Percentiles rank a stretch among this genome's conserved stretches.
Conservation (phyloP, 768 basidiomycete genomes). For the Cystobasidium tubakii region DNA sequence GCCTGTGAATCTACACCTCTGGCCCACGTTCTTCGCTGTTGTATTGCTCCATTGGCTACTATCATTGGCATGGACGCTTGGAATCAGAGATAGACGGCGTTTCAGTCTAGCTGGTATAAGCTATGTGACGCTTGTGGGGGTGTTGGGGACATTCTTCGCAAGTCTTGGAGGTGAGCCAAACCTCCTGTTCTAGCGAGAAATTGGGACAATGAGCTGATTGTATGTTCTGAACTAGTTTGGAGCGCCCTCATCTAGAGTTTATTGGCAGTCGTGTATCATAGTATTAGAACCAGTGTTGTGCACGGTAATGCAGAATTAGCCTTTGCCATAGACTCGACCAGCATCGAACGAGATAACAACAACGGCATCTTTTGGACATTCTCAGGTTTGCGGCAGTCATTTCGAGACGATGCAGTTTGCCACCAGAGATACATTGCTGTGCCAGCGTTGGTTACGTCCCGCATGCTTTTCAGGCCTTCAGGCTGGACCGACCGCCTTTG, state of each 20-base stretch:
- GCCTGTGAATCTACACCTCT: constrained; percentile 38
- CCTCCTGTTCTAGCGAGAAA: not conserved
- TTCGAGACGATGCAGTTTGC: too few relatives aligned
- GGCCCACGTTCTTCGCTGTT: constrained; percentile 38
- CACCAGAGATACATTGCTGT: too few relatives aligned
- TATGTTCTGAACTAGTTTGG: not conserved
- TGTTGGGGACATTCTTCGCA: constrained; percentile 22
- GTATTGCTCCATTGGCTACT: constrained; percentile 37
- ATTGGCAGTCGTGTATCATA: not conserved
- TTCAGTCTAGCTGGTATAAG: constrained; percentile 39
- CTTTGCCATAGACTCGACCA: too few relatives aligned
- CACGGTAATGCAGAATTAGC: too few relatives aligned
- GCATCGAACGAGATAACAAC: too few relatives aligned
- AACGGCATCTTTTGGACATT: too few relatives aligned
- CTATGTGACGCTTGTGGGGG: constrained; percentile 28
- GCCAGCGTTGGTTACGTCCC: too few relatives aligned
- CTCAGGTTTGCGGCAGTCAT: too few relatives aligned
- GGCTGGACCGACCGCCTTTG: too few relatives aligned
- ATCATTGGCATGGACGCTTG: constrained; percentile 34
- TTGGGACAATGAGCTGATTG: not conserved
- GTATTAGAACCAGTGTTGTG: too few relatives aligned
- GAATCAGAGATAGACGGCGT: constrained; percentile 2
- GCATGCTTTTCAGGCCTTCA: too few relatives aligned
- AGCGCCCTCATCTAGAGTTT: constrained; percentile 12
- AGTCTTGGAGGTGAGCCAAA: constrained; percentile 21